Base-by-base conservation (phyloP, 305 asterid species). In the Fraxinus xanthoxyloides region DNA sequence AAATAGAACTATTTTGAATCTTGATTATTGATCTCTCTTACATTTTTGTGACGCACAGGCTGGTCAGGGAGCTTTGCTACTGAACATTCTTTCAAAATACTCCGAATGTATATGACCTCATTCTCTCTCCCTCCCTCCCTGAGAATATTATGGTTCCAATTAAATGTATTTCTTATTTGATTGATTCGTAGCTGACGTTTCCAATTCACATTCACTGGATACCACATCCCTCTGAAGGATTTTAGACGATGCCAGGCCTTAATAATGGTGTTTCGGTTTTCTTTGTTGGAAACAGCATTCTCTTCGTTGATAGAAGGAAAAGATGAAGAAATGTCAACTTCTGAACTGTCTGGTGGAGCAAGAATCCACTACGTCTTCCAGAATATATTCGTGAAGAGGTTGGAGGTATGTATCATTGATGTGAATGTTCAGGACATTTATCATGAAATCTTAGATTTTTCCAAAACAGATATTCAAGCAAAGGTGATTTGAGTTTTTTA, bases 281-380 rank as follows among this genome's bases (percentile, higher is more conserved):
- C 84, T 86, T 85, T 31, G 36, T 31, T 73, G 76, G 78, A 85
- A 89, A 83, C 97, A 97, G 99, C 98, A 70, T 93, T 94, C 88
- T 91, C 98, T 82, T 91, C 98, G 30, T 85, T 97, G 99, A 90
- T 97, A 75, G 99, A 97, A 85, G 99, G 99, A n/a, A 97, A 93
- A 86, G 86, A 88, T 85, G 97, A 92, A 88, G 98, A 90, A 80
- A 90, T 95, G 93, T 91, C 95, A 81, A 95, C 97, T 24, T 80
- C 91, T 70, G 98, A 95, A 90, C 85, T 95, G 78, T 92, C 97
- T 86, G 98, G 98, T 77, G 98, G 98, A 83, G 98, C 98, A 85
- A 90, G 98, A 88, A 90, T 95, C 75, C 98, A 92, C 90, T 91
- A 92, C 89, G 93, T 95, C 77, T 95, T 95, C 86, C 98, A 90